Base-by-base conservation (phyloP, 2,329 filamentous ascomycete species). In the Chalara sp. region DNA sequence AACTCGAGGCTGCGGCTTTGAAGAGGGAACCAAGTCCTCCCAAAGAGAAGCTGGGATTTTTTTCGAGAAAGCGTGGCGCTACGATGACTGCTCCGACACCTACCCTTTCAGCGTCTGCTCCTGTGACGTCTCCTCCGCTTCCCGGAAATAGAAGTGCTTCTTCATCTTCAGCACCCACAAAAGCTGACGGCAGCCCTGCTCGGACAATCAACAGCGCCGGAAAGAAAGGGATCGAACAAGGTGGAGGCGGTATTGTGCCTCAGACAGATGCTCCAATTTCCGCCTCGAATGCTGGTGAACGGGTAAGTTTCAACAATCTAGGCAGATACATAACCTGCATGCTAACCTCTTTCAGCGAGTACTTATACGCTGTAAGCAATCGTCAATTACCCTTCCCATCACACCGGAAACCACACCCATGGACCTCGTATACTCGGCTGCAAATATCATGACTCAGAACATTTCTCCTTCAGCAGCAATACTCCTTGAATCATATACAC, bases 261-360 rank as follows among this genome's bases (percentile, higher is more conserved):
- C 76, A 77, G 47, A 83, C 76, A 42, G 89, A 95, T 71, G 87
- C 87, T 28, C 90, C 90, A 1, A 74, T 84, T 7, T 90, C 89
- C 49, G 88, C 88, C 11, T 84, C 86, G 52, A 95, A 95, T 69
- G 80, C 86, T 54, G 85, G 84, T 44, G 87, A 91, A 63, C 76
- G 89, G 60, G 84, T 87, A 69, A 75, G 81, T 72, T 29, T 28
- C 32, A n/a, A 13, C 6, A 44, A 46, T 47, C 32, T 42, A 53
- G 48, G 10, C 10, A 44, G 10, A 2, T 44, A 54, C 33, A 8
- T 50, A 47, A n/a, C n/a, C 33, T 39, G 56, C 53, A 71, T 58
- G 70, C 54, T 48, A 48, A 35, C 40, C 55, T 8, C 46, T n/a
- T 37, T 8, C 54, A 86, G 78, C 79, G 79, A 58, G 87, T 95